These are phyloP conservation scores for Magnaporthiopsis rhizophila DNA, from an alignment of 2,329 filamentous ascomycete species.

Conservation along the genomic window DNA sequence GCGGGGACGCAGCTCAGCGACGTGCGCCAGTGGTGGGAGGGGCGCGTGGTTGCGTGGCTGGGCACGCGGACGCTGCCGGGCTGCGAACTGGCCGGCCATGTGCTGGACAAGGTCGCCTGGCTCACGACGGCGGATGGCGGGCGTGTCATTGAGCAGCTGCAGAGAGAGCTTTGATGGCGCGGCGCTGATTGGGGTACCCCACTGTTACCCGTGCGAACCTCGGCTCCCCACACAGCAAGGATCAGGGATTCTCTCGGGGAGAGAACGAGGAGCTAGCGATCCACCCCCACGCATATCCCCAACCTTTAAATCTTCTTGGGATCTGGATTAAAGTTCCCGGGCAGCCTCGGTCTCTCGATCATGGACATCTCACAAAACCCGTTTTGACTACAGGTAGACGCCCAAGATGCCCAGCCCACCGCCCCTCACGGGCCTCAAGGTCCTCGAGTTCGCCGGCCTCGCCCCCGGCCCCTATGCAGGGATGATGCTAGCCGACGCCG, in stretches of 20 bases:
- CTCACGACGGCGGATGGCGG: not conserved
- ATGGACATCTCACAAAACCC: too few species aligned
- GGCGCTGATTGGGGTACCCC: too few species aligned
- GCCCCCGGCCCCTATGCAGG: slow-evolving; percentile 79
- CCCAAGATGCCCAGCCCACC: slow-evolving; percentile 28
- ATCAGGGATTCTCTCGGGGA: too few species aligned
- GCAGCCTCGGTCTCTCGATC: too few species aligned
- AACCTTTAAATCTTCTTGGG: too few species aligned
- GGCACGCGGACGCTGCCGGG: not conserved
- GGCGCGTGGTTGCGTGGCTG: not conserved
- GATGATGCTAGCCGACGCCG: slow-evolving; percentile 81
- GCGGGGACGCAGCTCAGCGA: not conserved
- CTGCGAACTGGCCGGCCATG: not conserved
- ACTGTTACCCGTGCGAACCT: too few species aligned
- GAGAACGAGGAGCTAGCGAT: too few species aligned
- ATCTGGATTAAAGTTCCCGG: too few species aligned
- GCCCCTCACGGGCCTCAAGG: slow-evolving; percentile 43
- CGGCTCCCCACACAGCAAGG: too few species aligned
- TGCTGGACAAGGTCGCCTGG: not conserved
- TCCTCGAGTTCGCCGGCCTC: slow-evolving; percentile 52
- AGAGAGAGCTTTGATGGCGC: too few species aligned
- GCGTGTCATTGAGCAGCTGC: not conserved
- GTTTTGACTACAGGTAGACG: too few species aligned
- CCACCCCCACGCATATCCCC: too few species aligned
- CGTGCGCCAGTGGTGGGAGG: not conserved